These are phyloP conservation scores for Heliamphora exappendiculata DNA, from an alignment of 148 eudicot species.

Conservation along the genomic window DNA sequence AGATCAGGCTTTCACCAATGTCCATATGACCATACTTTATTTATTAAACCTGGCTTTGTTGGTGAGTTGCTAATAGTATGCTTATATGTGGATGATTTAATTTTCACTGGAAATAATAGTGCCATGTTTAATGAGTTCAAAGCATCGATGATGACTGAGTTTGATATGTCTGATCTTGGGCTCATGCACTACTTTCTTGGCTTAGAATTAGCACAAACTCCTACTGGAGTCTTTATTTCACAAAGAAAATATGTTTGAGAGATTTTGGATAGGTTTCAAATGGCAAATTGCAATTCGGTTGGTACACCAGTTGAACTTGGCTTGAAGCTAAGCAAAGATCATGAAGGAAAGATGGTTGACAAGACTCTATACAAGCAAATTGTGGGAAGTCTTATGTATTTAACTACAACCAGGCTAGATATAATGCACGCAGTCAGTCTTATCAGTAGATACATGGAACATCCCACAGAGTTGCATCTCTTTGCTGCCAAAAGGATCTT, in stretches of 20 bases:
- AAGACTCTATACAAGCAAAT: background rate
- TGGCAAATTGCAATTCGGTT: no score
- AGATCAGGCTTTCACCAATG: slow-evolving; percentile 2
- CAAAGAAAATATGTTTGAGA: no score
- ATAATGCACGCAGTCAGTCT: background rate
- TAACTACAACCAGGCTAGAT: no score
- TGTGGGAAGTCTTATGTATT: background rate
- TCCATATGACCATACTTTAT: background rate
- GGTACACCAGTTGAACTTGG: no score
- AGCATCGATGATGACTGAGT: background rate
- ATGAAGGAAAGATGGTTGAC: slow-evolving; percentile 1
- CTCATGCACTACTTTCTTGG: no score
- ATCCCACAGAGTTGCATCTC: background rate
- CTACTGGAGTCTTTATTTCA: no score
- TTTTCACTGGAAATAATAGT: background rate
- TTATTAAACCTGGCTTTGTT: background rate
- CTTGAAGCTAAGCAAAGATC: background rate
- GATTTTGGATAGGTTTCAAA: no score
- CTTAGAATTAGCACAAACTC: no score
- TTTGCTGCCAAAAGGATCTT: no score
- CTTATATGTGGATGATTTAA: background rate
- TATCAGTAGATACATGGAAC: background rate
- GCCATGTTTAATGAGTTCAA: background rate
- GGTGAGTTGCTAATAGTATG: background rate
- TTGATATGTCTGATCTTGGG: background rate